Percentiles rank a stretch among this genome's conserved stretches.
These are phyloP conservation scores for Coix lacrymajobi DNA, from an alignment of 176 grass and related monocot species.

Conservation along the genomic window DNA sequence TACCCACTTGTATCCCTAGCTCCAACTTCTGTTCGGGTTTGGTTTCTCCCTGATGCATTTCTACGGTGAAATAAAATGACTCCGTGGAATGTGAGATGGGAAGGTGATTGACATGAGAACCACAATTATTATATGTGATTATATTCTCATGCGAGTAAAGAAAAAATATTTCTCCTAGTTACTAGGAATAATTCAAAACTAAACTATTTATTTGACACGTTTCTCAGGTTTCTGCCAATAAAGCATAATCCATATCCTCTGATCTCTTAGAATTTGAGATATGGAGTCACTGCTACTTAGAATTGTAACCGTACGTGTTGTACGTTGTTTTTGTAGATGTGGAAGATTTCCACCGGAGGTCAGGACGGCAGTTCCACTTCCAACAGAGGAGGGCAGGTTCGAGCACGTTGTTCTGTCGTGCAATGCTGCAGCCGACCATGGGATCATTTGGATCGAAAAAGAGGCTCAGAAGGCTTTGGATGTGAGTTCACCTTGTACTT, in stretches of 20 bases:
- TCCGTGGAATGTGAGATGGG: not conserved
- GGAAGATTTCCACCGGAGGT: constrained; percentile 44
- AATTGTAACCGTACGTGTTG: not conserved
- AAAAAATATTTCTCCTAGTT: not conserved
- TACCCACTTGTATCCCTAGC: no score
- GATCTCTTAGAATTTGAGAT: not conserved
- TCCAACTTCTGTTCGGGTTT: not conserved
- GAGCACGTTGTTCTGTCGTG: constrained; percentile 50
- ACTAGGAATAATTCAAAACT: not conserved
- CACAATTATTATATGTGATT: not conserved
- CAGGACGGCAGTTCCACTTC: constrained; percentile 40
- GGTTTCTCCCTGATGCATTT: not conserved
- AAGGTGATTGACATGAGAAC: not conserved
- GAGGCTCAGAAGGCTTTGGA: constrained; percentile 47
- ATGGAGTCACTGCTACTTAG: not conserved
- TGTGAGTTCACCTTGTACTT: constrained; percentile 7
- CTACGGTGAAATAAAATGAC: not conserved
- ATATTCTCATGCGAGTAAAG: not conserved
- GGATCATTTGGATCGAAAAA: constrained; percentile 53
- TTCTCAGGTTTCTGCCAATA: not conserved
- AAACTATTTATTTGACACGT: not conserved
- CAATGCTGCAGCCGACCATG: constrained; percentile 39
- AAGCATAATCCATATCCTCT: not conserved
- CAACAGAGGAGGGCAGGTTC: constrained; percentile 34
- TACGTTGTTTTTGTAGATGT: constrained; percentile 32